Base-by-base conservation (phyloP, 257 asterid species). In the Capsicum baccatum region DNA sequence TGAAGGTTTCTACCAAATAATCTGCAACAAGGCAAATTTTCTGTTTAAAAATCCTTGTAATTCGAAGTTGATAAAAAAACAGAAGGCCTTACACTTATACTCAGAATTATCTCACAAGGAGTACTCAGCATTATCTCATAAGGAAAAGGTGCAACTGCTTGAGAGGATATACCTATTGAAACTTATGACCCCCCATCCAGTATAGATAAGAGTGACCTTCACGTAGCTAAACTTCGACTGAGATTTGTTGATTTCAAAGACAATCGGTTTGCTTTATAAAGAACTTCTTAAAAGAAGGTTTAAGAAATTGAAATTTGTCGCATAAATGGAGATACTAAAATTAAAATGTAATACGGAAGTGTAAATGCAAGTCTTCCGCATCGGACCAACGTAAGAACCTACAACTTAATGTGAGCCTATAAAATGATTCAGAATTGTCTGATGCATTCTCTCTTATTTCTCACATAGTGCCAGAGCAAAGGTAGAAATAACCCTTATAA, bases 1-100 rank as follows among this genome's bases (percentile, higher is more conserved):
- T 90, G 88, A 90, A 90, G 83, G 90, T 93, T 89, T 96, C 98
- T 6, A 89, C 86, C 94, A 96, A 85, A 90, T 90, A 94, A 90
- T 89, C 98, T 96, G 95, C 94, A 87, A 3, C 80, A 50, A 48
- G 63, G 81, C 26, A 76, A 55, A 52, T 52, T 76, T 76, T 76
- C 62, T 52, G 81, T 76, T 54, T 14, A 52, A 71, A 52, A 21
- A 26, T 33, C 48, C 64, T 54, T 13, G 63, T 33, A 52, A 50
- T 50, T 76, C 19, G 26, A 50, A 21, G 47, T 50, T 52, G 12
- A 52, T 26, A 26, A 76, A 8, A 39, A 76, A 54, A 52, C 79
- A 52, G 2, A 26, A 76, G 47, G 47, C 63, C 81, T 13, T 52
- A 52, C 63, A 26, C 63, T 76, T 50, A 26, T 52, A 52, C 39